A percentile compares a stretch with the other conserved stretches of the same genome.
Conservation (phyloP, 2,329 filamentous ascomycete genomes). For the Tolypocladium album region DNA sequence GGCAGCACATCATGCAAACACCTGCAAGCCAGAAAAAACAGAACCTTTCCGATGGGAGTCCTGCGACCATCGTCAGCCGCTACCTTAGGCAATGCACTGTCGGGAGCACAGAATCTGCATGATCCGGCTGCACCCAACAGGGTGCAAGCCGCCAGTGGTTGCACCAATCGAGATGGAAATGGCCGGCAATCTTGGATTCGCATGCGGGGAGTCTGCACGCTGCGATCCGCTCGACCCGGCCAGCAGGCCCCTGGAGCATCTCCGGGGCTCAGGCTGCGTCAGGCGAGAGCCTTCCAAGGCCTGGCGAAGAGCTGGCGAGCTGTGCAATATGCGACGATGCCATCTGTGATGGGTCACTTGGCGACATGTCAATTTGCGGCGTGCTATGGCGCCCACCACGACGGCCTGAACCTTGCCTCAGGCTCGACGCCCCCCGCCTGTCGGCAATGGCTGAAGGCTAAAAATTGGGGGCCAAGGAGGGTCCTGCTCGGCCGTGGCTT, state of each 20-base stretch:
- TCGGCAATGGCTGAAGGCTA: neutral
- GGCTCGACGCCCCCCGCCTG: neutral
- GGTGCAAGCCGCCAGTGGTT: neutral
- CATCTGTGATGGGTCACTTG: neutral
- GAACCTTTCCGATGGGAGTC: too few species aligned
- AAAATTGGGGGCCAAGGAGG: neutral
- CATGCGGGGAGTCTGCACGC: neutral
- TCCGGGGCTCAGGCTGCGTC: neutral
- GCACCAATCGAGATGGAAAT: neutral
- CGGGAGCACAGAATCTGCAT: neutral
- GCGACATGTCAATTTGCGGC: neutral
- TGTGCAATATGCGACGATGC: neutral
- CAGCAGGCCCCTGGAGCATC: neutral
- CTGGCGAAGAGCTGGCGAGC: neutral
- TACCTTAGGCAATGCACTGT: neutral
- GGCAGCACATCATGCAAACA: neutral
- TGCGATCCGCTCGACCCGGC: neutral
- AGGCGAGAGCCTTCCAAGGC: neutral
- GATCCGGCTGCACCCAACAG: neutral
- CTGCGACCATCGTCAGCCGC: neutral
- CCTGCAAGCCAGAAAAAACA: neutral
- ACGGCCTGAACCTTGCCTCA: neutral
- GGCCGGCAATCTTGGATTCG: neutral
- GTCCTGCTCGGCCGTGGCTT: neutral
- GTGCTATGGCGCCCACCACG: neutral